A percentile compares a stretch with the other conserved stretches of the same genome.
phyloP scores from a whole-genome alignment of 495 filamentous ascomycete genomes.

The Hypoxylon rickii region DNA sequence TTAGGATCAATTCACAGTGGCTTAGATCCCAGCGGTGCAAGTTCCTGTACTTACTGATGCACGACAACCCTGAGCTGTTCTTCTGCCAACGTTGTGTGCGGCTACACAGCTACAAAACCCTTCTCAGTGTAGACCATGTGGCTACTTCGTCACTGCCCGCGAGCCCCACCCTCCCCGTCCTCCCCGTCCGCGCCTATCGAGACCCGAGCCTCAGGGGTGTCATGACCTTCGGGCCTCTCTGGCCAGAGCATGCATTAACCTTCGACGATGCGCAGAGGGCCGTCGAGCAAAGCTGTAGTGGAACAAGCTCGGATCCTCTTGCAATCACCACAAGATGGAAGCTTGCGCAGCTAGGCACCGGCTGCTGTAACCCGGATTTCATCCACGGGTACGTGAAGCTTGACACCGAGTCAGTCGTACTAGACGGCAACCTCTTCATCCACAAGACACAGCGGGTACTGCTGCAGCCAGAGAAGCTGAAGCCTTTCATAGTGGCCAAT shows the following conservation, averaged over 20 bases:
- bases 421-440: slow-evolving; percentile 1
- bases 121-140: not conserved
- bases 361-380: slow-evolving; percentile 21
- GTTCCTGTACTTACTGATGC: slow-evolving; percentile 7
- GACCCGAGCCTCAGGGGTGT: not conserved
- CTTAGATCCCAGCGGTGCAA: too few species aligned
- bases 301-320: not conserved
- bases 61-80: slow-evolving; percentile 1
- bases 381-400: slow-evolving; percentile 24
- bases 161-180: too few species aligned
- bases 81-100: slow-evolving; percentile 10
- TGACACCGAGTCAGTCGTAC: slow-evolving; percentile 14
- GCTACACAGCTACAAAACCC: slow-evolving; percentile 6
- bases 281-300: not conserved
- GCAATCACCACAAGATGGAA: slow-evolving; percentile 25
- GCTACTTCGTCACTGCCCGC: too few species aligned
- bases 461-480: slow-evolving; percentile 8
- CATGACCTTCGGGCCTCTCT: slow-evolving; percentile 21
- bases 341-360: slow-evolving; percentile 12
- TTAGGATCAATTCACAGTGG: too few species aligned
- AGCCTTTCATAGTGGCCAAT: slow-evolving; percentile 4
- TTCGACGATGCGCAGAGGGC: not conserved
- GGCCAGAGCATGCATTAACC: slow-evolving; percentile 18
- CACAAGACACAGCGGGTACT: slow-evolving; percentile 18
- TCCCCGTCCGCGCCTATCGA: not conserved